Evolutionary conservation across 1,284 basidiomycete species (phyloP), one percentile per base, ranked within the genome.

Genomic region (Sanghuangporus baumii): DNA sequence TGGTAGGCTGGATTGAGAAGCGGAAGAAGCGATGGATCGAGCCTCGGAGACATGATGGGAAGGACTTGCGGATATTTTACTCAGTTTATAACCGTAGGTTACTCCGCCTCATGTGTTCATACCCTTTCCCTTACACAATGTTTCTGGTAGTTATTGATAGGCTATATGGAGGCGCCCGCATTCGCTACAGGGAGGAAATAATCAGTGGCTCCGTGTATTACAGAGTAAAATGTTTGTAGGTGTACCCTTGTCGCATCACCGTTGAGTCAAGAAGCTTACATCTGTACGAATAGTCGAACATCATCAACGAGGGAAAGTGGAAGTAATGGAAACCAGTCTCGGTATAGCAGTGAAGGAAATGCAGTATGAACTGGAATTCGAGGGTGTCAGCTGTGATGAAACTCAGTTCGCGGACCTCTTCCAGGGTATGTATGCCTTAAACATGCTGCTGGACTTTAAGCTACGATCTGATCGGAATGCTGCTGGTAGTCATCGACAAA

Each of bases 181-280:
- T 54, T 37, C 31, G 16, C 14, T 54, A 54, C 12, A 54, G 52
- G 52, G 52, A 54, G 37, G 52, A 54, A 18, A 31, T 7, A 18
- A 54, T 36, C 7, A 54, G 16, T 37, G 16, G 8, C 31, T 54
- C 16, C 31, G 52, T 37, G 20, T 54, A 54, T 54, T 37, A 54
- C 16, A 54, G 52, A 54, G 52, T 54, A 54, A 54, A 54, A 54
- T 54, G 52, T 51, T 23, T 51, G 48, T 54, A 36, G 52, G 34
- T 36, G 26, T n/a, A n/a, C 26, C 20, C 12, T 18, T 37, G 16
- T n/a, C 16, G 6, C 34, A 36, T 18, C 11, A 52, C 36, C 26
- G 34, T 9, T 14, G 6, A 14, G 16, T 36, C 31, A n/a, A 31
- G 16, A 31, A 37, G n/a, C 14, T 18, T 37, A 18, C 11, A 6